Conservation (phyloP, 257 asterid genomes). For the Solanum sitiens region DNA sequence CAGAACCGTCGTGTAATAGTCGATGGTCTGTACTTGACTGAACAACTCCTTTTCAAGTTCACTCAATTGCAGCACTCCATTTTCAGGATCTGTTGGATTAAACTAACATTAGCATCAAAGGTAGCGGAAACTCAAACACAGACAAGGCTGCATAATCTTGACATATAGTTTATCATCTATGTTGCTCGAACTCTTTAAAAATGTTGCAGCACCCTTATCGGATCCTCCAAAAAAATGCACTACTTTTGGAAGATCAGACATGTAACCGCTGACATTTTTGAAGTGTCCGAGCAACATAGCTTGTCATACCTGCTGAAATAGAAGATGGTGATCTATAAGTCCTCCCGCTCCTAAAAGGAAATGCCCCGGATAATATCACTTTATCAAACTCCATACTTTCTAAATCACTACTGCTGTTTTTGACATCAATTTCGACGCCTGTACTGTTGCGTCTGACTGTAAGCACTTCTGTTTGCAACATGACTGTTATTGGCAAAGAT, state of each 20-base stretch:
- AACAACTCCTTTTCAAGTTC: constrained; percentile 60
- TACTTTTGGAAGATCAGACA: no score
- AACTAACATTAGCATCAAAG: background rate
- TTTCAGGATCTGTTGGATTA: constrained; percentile 21
- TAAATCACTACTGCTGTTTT: constrained; percentile 17
- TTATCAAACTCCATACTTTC: constrained; percentile 46
- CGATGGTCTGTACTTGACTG: constrained; percentile 53
- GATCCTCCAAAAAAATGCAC: background rate
- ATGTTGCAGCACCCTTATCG: background rate
- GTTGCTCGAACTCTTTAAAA: background rate
- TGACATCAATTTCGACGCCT: constrained; percentile 18
- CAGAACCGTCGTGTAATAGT: constrained; percentile 73
- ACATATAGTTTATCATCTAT: background rate
- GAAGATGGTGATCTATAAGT: constrained; percentile 43
- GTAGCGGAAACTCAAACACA: background rate
- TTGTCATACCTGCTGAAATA: constrained; percentile 20
- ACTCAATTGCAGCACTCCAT: constrained; percentile 36
- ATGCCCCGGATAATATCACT: constrained; percentile 57
- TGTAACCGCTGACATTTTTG: background rate
- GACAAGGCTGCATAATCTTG: background rate
- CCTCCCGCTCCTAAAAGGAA: constrained; percentile 49
- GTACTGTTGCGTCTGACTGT: constrained; percentile 35
- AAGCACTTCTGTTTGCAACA: constrained; percentile 55
- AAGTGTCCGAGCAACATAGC: background rate
- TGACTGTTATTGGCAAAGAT: constrained; percentile 40